These are phyloP conservation scores for Hyaloperonospora arabidopsidis DNA, from an alignment of 352 stramenopile species.

Conservation along the genomic window DNA sequence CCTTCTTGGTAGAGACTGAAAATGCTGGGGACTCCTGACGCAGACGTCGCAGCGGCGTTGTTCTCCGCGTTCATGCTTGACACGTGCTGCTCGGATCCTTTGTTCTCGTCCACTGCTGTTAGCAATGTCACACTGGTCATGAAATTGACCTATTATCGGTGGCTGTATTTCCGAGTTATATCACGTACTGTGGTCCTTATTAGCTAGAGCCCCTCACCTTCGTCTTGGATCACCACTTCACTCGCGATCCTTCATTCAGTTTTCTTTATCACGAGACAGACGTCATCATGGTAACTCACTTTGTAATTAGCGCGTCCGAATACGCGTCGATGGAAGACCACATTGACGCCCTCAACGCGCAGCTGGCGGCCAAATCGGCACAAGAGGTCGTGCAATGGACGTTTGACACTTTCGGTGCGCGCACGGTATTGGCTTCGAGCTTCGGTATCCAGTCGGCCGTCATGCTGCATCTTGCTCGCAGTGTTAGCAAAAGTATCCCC, in stretches of 20 bases:
- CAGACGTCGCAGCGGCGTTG: background rate
- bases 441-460: constrained; percentile 84
- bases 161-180: constrained; percentile 8
- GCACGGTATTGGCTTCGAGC: constrained; percentile 70
- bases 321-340: constrained; percentile 59
- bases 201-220: too few species aligned
- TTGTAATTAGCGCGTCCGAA: constrained; percentile 34
- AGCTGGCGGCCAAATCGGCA: constrained; percentile 44
- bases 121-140: constrained; percentile 7
- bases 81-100: too few species aligned
- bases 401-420: constrained; percentile 54
- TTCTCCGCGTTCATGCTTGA: constrained; percentile 1
- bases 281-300: constrained; percentile 13
- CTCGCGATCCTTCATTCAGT: too few species aligned
- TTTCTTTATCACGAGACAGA: too few species aligned
- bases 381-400: constrained; percentile 66
- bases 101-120: too few species aligned
- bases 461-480: constrained; percentile 70
- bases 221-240: too few species aligned
- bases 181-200: background rate
- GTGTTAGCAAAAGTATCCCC: constrained; percentile 41
- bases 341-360: constrained; percentile 53
- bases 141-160: constrained; percentile 10
- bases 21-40: constrained; percentile 8
- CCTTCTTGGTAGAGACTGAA: constrained; percentile 68